phyloP scores from a whole-genome alignment of 805 yeast genomes.

The Grigorovia transvaalensis region DNA sequence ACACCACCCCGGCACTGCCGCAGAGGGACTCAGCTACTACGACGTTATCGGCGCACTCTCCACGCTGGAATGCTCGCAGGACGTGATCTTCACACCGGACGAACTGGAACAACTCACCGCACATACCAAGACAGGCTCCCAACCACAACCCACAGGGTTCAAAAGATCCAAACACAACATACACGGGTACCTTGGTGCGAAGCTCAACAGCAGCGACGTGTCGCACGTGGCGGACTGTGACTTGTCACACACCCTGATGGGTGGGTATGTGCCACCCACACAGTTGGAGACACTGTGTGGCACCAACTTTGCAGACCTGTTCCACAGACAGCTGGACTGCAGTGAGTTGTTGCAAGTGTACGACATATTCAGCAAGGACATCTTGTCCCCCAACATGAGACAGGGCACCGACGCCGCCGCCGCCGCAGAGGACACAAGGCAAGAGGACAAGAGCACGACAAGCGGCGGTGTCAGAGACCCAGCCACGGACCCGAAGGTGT shows the following conservation, averaged over 20 bases:
- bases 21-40: slow-evolving; percentile 14
- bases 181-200: slow-evolving; percentile 26
- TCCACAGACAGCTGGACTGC: slow-evolving; percentile 22
- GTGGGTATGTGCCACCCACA: slow-evolving; percentile 26
- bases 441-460: background rate
- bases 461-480: background rate
- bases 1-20: background rate
- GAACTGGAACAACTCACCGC: slow-evolving; percentile 19
- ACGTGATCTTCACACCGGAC: slow-evolving; percentile 15
- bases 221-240: slow-evolving; percentile 19
- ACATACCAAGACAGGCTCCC: background rate
- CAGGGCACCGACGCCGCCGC: too few relatives aligned
- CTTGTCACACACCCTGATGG: slow-evolving; percentile 23
- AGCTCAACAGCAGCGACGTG: slow-evolving; percentile 18
- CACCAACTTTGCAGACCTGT: slow-evolving; percentile 26
- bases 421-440: too few relatives aligned
- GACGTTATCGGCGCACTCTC: slow-evolving; percentile 25
- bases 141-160: background rate
- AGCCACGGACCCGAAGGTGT: slow-evolving; percentile 1
- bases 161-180: slow-evolving; percentile 1
- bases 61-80: slow-evolving; percentile 24
- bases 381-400: background rate
- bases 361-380: slow-evolving; percentile 10
- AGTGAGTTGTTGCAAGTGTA: slow-evolving; percentile 21
- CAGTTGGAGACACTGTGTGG: slow-evolving; percentile 26